Evolutionary conservation across 2,329 filamentous ascomycete genomes (phyloP).

Genomic region (Ophiostoma perfectum): DNA sequence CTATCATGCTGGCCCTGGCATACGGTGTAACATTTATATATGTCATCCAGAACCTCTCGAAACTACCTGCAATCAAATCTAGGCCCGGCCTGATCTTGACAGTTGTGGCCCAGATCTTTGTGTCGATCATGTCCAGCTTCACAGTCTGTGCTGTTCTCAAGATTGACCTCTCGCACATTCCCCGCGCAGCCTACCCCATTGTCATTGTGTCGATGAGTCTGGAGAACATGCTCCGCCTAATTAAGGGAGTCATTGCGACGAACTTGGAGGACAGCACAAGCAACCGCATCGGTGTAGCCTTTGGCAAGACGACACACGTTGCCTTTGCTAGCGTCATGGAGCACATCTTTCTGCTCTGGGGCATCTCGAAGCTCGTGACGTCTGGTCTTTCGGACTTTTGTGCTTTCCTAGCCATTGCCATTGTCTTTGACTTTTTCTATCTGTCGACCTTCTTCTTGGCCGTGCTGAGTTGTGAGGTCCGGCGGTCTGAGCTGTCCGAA

Average conservation of each 20-base stretch:
- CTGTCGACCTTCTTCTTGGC: slow-evolving; percentile 74
- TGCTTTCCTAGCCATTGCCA: slow-evolving; percentile 67
- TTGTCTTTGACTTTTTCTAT: slow-evolving; percentile 72
- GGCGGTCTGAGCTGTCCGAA: slow-evolving; percentile 69
- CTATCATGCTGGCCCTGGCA: slow-evolving; percentile 56
- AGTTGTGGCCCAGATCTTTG: slow-evolving; percentile 62
- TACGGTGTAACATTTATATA: slow-evolving; percentile 61
- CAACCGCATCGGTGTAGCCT: slow-evolving; percentile 64
- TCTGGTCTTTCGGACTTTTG: slow-evolving; percentile 65
- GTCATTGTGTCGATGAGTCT: slow-evolving; percentile 72
- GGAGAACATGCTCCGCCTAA: slow-evolving; percentile 72
- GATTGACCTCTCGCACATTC: slow-evolving; percentile 69
- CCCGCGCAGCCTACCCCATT: slow-evolving; percentile 67
- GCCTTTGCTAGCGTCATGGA: slow-evolving; percentile 63
- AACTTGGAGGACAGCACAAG: slow-evolving; percentile 63
- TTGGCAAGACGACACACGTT: slow-evolving; percentile 66
- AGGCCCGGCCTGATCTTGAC: slow-evolving; percentile 66
- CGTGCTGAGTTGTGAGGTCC: slow-evolving; percentile 73
- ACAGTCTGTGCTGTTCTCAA: slow-evolving; percentile 71
- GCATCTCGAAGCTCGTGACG: slow-evolving; percentile 61
- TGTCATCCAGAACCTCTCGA: slow-evolving; percentile 61
- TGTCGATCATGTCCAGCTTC: slow-evolving; percentile 73
- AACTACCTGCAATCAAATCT: slow-evolving; percentile 69
- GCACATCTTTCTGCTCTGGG: slow-evolving; percentile 61
- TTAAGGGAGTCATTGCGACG: slow-evolving; percentile 70